phyloP scores from a whole-genome alignment of 176 grass and related monocot species.

The Aegilops speltoides region DNA sequence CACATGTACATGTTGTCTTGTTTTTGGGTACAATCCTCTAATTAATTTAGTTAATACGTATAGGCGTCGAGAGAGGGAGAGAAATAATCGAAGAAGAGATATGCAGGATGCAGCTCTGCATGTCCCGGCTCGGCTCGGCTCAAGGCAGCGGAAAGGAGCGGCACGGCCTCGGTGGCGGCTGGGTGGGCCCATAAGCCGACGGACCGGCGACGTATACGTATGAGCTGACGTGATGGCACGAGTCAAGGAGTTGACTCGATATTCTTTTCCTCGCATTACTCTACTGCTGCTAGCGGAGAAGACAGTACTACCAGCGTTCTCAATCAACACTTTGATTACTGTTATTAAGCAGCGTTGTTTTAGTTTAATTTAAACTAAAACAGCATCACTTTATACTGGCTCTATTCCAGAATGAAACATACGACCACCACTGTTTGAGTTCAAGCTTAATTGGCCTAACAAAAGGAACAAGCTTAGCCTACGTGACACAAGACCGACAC shows the following conservation, averaged over 20 bases:
- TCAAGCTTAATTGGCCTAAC: not conserved
- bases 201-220: not conserved
- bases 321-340: not conserved
- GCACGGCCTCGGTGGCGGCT: not conserved
- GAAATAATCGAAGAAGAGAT: no score
- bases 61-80: not conserved
- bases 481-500: not conserved
- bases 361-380: no score
- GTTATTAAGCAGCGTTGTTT: no score
- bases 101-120: not conserved
- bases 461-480: no score
- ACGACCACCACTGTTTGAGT: not conserved
- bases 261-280: constrained; percentile 9
- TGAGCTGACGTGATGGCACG: constrained; percentile 35
- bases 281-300: no score
- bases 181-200: not conserved
- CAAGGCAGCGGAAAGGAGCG: not conserved
- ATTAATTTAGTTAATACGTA: not conserved
- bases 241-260: constrained; percentile 47
- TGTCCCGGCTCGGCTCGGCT: not conserved
- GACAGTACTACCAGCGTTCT: no score
- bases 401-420: no score
- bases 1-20: not conserved
- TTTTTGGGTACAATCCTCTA: not conserved
- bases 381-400: no score